Evolutionary conservation across 1,284 basidiomycete species (phyloP), one percentile per base, ranked within the genome.

Genomic region (Tilletia horrida): DNA sequence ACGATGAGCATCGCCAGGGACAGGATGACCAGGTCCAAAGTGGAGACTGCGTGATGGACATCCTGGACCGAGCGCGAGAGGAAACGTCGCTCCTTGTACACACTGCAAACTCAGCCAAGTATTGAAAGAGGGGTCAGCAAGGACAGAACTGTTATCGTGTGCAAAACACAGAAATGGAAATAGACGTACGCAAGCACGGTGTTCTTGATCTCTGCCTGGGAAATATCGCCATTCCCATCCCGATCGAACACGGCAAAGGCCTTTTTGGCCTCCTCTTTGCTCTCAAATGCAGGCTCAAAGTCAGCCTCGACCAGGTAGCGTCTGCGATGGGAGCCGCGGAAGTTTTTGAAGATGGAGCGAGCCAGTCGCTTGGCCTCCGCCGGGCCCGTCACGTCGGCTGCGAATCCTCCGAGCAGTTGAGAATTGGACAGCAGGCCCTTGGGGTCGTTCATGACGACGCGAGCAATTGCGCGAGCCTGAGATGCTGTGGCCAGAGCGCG

Each of bases 161-260:
- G 9, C 48, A 18, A 21, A 52, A 52, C 14, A 23, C 16, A 29
- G 21, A 57, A 57, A 29, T 31, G 6, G 25, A 16, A 21, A 29
- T 87, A 59, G 6, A 59, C 55, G 27, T 29, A 59, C 63, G 44
- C 47, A 70, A 91, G 82, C 31, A 91, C 81, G 31, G 86, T 86
- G 55, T 86, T 85, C 83, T 91, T 91, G 79, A 92, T 86, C 82
- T 92, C 91, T 40, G 86, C 84, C 64, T 88, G 86, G n/a, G 88
- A 88, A 66, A 91, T 85, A 78, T 92, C 90, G 21, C 89, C 89
- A 71, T 91, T 90, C 75, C 87, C 85, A 78, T 91, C 90, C 71
- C 84, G 67, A 67, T 79, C 77, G 76, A 91, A 90, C 40, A 91
- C 86, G 59, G 86, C 85, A 84, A 91, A 91, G 1, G 90, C 90